Conservation (phyloP, 768 basidiomycete species). For the Podaxis sp. region DNA sequence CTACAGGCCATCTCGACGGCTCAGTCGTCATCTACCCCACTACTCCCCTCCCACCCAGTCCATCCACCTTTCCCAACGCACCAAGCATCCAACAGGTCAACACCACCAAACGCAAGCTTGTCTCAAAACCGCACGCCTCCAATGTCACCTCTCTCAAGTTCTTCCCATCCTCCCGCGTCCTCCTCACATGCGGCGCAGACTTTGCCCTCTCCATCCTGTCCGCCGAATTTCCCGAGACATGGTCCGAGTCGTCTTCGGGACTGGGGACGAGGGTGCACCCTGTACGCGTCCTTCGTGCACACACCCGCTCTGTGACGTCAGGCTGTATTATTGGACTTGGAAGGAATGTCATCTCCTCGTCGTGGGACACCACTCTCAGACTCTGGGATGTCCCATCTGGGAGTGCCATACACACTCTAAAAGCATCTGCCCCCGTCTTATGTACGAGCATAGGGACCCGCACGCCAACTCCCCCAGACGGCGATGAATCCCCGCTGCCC, state of each 20-base stretch:
- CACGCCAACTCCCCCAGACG: conserved; percentile 24
- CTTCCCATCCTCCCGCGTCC: conserved; percentile 69
- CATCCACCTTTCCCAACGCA: neutral
- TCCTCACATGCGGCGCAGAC: conserved; percentile 67
- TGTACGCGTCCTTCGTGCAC: conserved; percentile 59
- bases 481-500: conserved; percentile 14
- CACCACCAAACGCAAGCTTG: conserved; percentile 24
- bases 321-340: conserved; percentile 63
- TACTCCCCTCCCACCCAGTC: conserved; percentile 18
- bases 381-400: conserved; percentile 24
- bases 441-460: conserved; percentile 41
- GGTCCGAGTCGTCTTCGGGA: conserved; percentile 7
- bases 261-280: conserved; percentile 35
- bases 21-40: conserved; percentile 47
- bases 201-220: conserved; percentile 64
- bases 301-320: conserved; percentile 60
- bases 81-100: conserved; percentile 19
- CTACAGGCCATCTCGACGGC: conserved; percentile 55
- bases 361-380: conserved; percentile 64
- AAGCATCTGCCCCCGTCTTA: conserved; percentile 36
- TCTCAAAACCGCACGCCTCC: conserved; percentile 44
- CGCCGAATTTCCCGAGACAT: conserved; percentile 36
- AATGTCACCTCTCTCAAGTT: conserved; percentile 38
- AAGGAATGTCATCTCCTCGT: conserved; percentile 59
- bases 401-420: conserved; percentile 34